phyloP scores from a whole-genome alignment of 805 yeast species.

The Metschnikowia amazonensis region DNA sequence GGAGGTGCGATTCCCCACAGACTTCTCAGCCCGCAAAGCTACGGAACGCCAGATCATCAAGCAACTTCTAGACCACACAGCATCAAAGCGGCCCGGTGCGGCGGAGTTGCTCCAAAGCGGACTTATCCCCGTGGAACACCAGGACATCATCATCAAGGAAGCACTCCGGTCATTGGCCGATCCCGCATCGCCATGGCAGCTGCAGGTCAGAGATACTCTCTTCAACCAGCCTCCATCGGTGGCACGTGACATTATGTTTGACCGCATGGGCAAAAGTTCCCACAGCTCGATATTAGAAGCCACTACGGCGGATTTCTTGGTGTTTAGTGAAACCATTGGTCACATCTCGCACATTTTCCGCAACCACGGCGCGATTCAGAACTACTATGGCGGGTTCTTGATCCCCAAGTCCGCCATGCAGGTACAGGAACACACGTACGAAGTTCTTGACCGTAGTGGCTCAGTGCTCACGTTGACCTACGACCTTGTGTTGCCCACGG shows the following conservation, averaged over 20 bases:
- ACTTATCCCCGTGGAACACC: constrained; percentile 79
- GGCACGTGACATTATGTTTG: constrained; percentile 83
- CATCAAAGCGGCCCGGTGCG: constrained; percentile 77
- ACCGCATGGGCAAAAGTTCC: constrained; percentile 36
- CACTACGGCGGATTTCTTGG: constrained; percentile 43
- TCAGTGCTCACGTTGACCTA: constrained; percentile 84
- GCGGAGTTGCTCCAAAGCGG: constrained; percentile 72
- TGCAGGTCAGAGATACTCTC: constrained; percentile 80
- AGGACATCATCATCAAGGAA: constrained; percentile 84
- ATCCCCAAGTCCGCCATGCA: constrained; percentile 77
- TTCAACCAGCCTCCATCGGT: constrained; percentile 82
- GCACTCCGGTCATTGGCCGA: constrained; percentile 82
- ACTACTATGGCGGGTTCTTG: constrained; percentile 56
- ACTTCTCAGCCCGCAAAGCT: constrained; percentile 51
- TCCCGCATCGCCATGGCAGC: constrained; percentile 92
- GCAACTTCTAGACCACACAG: constrained; percentile 72
- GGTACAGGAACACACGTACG: constrained; percentile 63
- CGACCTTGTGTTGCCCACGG: constrained; percentile 87
- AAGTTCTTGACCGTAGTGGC: constrained; percentile 81
- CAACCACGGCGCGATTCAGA: constrained; percentile 85
- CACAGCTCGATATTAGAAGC: constrained; percentile 25
- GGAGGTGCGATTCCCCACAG: constrained; percentile 64
- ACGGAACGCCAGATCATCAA: constrained; percentile 67
- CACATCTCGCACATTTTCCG: constrained; percentile 62
- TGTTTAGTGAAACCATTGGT: constrained; percentile 57